phyloP scores from a whole-genome alignment of 2,329 filamentous ascomycete species.

The Penicillium rolfsii region DNA sequence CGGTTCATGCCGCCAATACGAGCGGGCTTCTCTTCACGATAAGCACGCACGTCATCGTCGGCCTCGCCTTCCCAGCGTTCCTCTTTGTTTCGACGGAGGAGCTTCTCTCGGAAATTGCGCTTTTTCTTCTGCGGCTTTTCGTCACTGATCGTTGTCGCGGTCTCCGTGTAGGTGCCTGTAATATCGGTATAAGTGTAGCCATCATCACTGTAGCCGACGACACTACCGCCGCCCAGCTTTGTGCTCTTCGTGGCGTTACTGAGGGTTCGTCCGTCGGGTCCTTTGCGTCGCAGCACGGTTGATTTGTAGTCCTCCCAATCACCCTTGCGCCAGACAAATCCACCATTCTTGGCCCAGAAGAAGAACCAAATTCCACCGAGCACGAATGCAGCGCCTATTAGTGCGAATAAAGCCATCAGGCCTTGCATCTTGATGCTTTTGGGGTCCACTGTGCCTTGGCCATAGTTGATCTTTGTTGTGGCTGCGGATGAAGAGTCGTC shows the following conservation, averaged over 20 bases:
- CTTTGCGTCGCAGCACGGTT: constrained; percentile 84
- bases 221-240: constrained; percentile 80
- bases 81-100: constrained; percentile 44
- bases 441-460: constrained; percentile 47
- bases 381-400: constrained; percentile 78
- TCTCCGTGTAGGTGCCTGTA: constrained; percentile 42
- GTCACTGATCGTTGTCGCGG: constrained; percentile 48
- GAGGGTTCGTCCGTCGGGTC: constrained; percentile 84
- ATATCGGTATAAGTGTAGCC: constrained; percentile 54
- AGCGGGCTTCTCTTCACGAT: constrained; percentile 84
- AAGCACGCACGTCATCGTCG: constrained; percentile 73
- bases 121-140: constrained; percentile 33
- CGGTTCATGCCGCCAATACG: constrained; percentile 88
- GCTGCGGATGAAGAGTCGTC: constrained; percentile 28
- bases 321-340: constrained; percentile 79
- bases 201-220: constrained; percentile 72
- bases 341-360: constrained; percentile 96
- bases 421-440: constrained; percentile 57
- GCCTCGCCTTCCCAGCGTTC: constrained; percentile 64
- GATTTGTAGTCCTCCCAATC: constrained; percentile 99
- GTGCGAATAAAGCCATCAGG: constrained; percentile 82
- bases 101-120: constrained; percentile 46
- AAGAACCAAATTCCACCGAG: constrained; percentile 90
- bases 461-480: constrained; percentile 26
- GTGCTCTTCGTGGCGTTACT: constrained; percentile 82